Conservation (phyloP, 106 monocot genomes). For the Apostasia ramifera region DNA sequence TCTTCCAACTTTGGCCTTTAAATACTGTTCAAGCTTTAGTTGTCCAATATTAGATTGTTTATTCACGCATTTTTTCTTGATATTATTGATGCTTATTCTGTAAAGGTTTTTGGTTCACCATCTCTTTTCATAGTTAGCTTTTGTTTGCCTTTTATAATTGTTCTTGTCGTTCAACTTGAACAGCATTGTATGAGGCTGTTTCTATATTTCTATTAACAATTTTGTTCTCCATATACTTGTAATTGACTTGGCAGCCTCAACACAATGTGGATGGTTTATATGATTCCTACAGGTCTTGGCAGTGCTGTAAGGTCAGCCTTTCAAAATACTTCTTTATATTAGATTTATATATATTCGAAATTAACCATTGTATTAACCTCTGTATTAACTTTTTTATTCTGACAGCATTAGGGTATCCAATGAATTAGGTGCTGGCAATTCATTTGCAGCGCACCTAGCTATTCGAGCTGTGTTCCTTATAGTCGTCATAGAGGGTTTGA, state of each 20-base stretch:
- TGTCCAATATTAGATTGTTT: too few relatives aligned
- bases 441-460: conserved; percentile 34
- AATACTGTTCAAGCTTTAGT: too few relatives aligned
- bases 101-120: too few relatives aligned
- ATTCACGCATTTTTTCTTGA: too few relatives aligned
- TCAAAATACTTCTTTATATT: neutral
- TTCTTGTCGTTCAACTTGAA: too few relatives aligned
- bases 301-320: conserved; percentile 61
- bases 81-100: too few relatives aligned
- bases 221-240: too few relatives aligned
- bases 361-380: neutral
- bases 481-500: conserved; percentile 33
- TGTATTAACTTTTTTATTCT: neutral
- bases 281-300: conserved; percentile 76
- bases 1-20: too few relatives aligned
- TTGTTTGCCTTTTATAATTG: too few relatives aligned
- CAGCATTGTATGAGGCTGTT: too few relatives aligned
- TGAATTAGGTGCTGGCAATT: conserved; percentile 66
- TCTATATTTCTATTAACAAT: too few relatives aligned
- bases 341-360: neutral
- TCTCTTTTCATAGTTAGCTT: too few relatives aligned
- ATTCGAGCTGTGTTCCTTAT: conserved; percentile 30
- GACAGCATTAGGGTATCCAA: conserved; percentile 68
- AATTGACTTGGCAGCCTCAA: conserved; percentile 49
- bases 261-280: conserved; percentile 86